Evolutionary conservation across 1,139 yeast genomes (phyloP), one percentile per base, ranked within the genome.

Genomic region (Suzukiozyma palmioleophila): DNA sequence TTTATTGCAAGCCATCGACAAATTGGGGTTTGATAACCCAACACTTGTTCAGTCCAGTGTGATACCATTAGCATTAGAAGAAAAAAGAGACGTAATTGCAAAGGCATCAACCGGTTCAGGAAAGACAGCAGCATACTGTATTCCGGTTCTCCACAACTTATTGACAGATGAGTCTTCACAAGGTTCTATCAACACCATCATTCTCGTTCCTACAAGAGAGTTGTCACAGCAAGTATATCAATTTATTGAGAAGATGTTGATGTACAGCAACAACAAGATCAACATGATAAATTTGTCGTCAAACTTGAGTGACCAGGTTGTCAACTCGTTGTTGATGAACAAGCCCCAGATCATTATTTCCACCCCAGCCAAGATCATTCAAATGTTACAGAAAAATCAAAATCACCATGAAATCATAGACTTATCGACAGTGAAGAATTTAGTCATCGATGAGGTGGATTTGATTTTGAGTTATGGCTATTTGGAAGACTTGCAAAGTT

Each of bases 401-500:
- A 54, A 59, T 35, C 58, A 69, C 29, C 57, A 56, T 7, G 54
- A 59, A 12, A 55, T 69, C 28, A 54, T 81, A 11, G 70, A 75
- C 40, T 64, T 84, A 45, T 69, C 75, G 22, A 62, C 72, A 25
- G 75, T 92, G 40, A 73, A 74, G 44, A 86, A 77, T 56, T 65
- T 92, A 42, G 95, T 89, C 29, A 85, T 94, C 48, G 99, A 94
- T 66, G 99, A 94, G 62, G 97, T 95, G 14, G 99, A 94, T 66
- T 74, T 92, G 53, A 80, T 94, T 35, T 67, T 88, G 41, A 84
- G 95, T 2, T 94, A 86, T 59, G 99, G 98, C 13, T 88, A 92
- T 59, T 77, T 81, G 50, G 96, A 88, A 7, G 98, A 94, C 62
- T 70, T 94, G 48, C 64, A 73, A 40, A 77, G 76, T 49, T 72